phyloP scores from a whole-genome alignment of 1,284 basidiomycete genomes.

The Ustilago sp. region DNA sequence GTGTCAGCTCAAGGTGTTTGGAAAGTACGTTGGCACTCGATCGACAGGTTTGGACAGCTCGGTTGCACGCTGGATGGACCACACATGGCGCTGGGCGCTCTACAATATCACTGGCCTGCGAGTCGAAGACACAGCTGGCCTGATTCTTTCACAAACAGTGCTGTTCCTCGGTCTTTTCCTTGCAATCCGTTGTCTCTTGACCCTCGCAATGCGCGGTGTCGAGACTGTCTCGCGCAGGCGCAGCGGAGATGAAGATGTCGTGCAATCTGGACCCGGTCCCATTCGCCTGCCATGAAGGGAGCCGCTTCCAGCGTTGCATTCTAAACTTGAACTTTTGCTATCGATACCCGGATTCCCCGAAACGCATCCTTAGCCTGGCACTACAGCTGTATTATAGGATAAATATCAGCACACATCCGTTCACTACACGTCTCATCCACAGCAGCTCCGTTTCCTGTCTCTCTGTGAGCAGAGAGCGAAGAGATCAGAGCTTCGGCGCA shows the following conservation, averaged over 20 bases:
- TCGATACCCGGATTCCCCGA: background rate
- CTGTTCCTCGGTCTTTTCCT: conserved; percentile 29
- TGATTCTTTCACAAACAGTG: conserved; percentile 30
- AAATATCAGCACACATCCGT: no score
- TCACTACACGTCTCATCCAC: no score
- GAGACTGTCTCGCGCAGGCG: conserved; percentile 12
- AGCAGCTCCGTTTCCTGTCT: no score
- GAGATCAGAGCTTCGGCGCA: no score
- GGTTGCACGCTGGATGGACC: conserved; percentile 26
- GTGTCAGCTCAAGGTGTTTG: conserved; percentile 64
- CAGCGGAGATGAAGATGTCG: conserved; percentile 5
- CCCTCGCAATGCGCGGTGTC: conserved; percentile 16
- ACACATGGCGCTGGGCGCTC: conserved; percentile 43
- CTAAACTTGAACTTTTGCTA: background rate
- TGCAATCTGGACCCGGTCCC: conserved; percentile 24
- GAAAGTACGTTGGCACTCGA: conserved; percentile 61
- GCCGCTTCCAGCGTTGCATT: background rate
- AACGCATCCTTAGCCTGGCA: background rate
- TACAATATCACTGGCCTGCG: conserved; percentile 49
- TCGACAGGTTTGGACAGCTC: conserved; percentile 21
- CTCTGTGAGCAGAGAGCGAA: no score
- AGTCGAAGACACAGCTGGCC: conserved; percentile 35
- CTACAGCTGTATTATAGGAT: background rate
- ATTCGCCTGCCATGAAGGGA: conserved; percentile 22
- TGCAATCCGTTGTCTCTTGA: conserved; percentile 18